Evolutionary conservation across 192 early-diverging fungal genomes (phyloP).

Genomic region (Ambispora gerdemannii): DNA sequence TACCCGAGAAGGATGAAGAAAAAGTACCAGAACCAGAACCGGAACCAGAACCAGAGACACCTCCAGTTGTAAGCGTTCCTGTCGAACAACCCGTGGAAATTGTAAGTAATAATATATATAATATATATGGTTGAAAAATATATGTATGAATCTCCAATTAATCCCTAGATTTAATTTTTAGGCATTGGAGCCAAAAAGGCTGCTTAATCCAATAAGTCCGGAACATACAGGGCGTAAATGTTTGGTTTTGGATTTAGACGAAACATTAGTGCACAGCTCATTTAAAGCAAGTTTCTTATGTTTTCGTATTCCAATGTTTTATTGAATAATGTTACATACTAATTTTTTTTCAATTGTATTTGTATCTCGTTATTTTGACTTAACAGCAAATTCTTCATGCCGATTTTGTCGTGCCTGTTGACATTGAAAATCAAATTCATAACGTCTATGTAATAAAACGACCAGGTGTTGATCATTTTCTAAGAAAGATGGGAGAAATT

Average conservation of each 20-base stretch:
- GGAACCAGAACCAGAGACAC: background rate
- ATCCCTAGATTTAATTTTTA: slow-evolving; percentile 21
- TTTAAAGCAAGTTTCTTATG: slow-evolving; percentile 82
- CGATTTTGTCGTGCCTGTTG: slow-evolving; percentile 90
- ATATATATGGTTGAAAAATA: too few species aligned
- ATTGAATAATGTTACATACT: too few species aligned
- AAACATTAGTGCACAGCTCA: slow-evolving; percentile 95
- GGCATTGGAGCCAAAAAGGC: slow-evolving; percentile 37
- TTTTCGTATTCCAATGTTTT: too few species aligned
- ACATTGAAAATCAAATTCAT: slow-evolving; percentile 86
- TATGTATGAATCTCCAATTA: background rate
- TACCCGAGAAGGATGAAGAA: background rate
- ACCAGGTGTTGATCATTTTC: slow-evolving; percentile 92
- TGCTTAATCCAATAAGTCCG: slow-evolving; percentile 68
- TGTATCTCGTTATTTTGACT: background rate
- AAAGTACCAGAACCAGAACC: background rate
- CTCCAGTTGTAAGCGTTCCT: background rate
- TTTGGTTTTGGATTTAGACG: slow-evolving; percentile 95
- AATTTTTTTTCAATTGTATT: too few species aligned
- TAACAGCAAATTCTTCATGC: slow-evolving; percentile 58
- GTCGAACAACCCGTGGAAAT: background rate
- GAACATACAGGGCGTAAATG: slow-evolving; percentile 79
- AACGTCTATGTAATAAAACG: slow-evolving; percentile 96
- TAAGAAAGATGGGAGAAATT: slow-evolving; percentile 78
- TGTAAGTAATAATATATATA: too few species aligned